Evolutionary conservation across 441 rosid species (phyloP).

Genomic region (Manihot esculenta): DNA sequence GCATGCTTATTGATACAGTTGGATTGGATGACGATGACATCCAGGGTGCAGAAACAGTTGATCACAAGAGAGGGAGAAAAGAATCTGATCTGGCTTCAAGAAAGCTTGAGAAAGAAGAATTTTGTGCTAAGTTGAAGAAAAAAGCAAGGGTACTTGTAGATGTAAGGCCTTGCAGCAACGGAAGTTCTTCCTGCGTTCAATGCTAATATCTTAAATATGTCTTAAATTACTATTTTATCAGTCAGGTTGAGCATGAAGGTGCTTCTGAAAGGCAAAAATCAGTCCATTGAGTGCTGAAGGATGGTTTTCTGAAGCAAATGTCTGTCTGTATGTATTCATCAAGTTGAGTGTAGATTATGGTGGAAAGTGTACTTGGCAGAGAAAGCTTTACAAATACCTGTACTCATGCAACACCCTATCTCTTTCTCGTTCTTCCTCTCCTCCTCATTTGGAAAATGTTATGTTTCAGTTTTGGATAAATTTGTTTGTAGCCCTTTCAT

Average conservation of each 20-base stretch:
- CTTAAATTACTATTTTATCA: too few species aligned
- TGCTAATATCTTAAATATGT: too few species aligned
- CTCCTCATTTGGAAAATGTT: too few species aligned
- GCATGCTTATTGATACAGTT: slow-evolving; percentile 17
- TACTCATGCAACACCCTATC: too few species aligned
- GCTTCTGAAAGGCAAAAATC: slow-evolving; percentile 37
- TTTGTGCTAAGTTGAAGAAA: slow-evolving; percentile 49
- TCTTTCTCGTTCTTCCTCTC: too few species aligned
- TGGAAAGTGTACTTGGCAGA: not conserved
- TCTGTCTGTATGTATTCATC: not conserved
- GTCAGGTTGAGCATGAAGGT: slow-evolving; percentile 65
- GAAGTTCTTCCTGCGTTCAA: too few species aligned
- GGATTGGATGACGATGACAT: slow-evolving; percentile 31
- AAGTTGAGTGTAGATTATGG: slow-evolving; percentile 3
- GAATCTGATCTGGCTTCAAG: slow-evolving; percentile 29
- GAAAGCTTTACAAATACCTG: too few species aligned
- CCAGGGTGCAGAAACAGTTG: slow-evolving; percentile 32
- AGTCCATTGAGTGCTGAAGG: slow-evolving; percentile 18
- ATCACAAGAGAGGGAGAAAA: slow-evolving; percentile 41
- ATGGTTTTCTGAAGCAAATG: not conserved
- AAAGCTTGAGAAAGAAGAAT: slow-evolving; percentile 41
- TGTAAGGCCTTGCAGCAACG: slow-evolving; percentile 36
- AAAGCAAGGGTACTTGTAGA: slow-evolving; percentile 62
- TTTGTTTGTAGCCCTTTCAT: too few species aligned
- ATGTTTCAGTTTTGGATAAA: too few species aligned